Evolutionary conservation across 768 basidiomycete genomes (phyloP).

Genomic region (Rhodotorula babjevae): DNA sequence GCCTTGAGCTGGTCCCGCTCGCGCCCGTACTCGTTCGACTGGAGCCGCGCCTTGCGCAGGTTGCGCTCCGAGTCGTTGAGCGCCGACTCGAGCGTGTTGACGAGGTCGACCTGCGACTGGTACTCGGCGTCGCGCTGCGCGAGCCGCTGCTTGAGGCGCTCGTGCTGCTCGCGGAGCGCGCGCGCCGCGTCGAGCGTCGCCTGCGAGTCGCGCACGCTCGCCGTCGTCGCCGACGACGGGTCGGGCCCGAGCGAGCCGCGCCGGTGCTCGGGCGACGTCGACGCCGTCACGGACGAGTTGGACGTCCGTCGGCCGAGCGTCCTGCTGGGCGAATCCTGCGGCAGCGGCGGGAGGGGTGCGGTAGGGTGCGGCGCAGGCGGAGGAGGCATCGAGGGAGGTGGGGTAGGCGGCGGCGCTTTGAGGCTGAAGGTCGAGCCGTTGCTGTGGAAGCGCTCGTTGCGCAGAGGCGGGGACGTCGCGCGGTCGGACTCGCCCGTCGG

Average conservation of each 20-base stretch:
- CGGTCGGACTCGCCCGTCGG: constrained; percentile 25
- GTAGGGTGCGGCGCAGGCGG: constrained; percentile 58
- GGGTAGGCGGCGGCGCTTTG: constrained; percentile 80
- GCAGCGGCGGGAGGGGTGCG: constrained; percentile 18
- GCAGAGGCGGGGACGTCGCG: constrained; percentile 21
- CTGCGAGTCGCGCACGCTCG: constrained; percentile 24
- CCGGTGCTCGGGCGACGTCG: neutral
- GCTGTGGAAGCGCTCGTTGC: constrained; percentile 29
- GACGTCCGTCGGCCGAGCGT: constrained; percentile 8
- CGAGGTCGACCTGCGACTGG: constrained; percentile 85
- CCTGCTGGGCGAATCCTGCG: constrained; percentile 1
- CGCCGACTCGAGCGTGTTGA: constrained; percentile 74
- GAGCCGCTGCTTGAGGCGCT: constrained; percentile 82
- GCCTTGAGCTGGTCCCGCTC: constrained; percentile 71
- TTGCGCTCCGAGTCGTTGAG: constrained; percentile 90
- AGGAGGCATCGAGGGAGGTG: constrained; percentile 80
- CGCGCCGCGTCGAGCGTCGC: constrained; percentile 23
- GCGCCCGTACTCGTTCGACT: constrained; percentile 79
- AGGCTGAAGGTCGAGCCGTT: constrained; percentile 45
- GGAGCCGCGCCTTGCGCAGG: constrained; percentile 89
- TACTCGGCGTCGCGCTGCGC: constrained; percentile 89
- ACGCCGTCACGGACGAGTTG: constrained; percentile 23
- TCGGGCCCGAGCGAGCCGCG: constrained; percentile 20
- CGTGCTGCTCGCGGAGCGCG: constrained; percentile 39
- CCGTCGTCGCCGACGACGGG: neutral